Evolutionary conservation across 23 red algal species (phyloP).

Genomic region (Gracilariopsis chorda): DNA sequence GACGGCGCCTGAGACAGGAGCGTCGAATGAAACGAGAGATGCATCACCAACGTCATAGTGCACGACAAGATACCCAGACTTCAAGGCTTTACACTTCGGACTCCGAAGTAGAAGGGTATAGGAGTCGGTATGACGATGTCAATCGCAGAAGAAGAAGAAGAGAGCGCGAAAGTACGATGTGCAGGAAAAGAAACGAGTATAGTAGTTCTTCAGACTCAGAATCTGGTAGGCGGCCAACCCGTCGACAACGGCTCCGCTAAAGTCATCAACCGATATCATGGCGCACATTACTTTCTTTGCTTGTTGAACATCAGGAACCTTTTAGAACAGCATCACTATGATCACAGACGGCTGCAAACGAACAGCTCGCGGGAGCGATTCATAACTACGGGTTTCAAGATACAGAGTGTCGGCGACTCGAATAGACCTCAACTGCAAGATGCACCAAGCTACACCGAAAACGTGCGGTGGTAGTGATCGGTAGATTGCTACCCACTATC

Average conservation of each 20-base stretch:
- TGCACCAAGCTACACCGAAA: too few relatives aligned
- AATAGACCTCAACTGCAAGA: too few relatives aligned
- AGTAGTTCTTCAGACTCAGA: conserved; percentile 16
- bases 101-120: conserved; percentile 23
- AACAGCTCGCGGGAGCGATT: too few relatives aligned
- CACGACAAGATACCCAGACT: not conserved
- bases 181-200: conserved; percentile 25
- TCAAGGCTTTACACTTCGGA: conserved; percentile 20
- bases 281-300: too few relatives aligned
- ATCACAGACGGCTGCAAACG: too few relatives aligned
- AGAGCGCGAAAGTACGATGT: not conserved
- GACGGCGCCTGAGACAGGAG: not conserved
- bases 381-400: too few relatives aligned
- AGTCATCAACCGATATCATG: too few relatives aligned
- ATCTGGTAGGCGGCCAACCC: not conserved
- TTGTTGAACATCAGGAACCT: too few relatives aligned
- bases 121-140: conserved; percentile 27
- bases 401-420: too few relatives aligned
- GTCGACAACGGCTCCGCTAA: conserved; percentile 4
- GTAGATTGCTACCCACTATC: too few relatives aligned
- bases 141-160: conserved; percentile 39
- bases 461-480: too few relatives aligned
- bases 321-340: too few relatives aligned
- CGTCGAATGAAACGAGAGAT: conserved; percentile 5
- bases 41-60: not conserved